A percentile compares a stretch with the other conserved stretches of the same genome.
These are phyloP conservation scores for Sclerotinia spermophila DNA, from an alignment of 2,329 filamentous ascomycete species.

Conservation along the genomic window DNA sequence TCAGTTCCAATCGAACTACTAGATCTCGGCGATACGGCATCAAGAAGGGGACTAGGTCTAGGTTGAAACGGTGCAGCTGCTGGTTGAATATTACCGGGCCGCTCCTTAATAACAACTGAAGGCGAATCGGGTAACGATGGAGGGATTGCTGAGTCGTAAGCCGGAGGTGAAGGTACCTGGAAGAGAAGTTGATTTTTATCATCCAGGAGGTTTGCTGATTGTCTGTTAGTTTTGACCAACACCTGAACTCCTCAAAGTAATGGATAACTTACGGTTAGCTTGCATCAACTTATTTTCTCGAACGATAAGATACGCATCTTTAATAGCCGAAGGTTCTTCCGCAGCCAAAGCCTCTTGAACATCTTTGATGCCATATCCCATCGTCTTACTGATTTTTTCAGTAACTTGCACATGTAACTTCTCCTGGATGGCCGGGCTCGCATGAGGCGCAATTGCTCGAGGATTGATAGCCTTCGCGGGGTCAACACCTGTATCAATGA, in stretches of 20 bases:
- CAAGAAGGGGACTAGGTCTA: slow-evolving; percentile 30
- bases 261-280: slow-evolving; percentile 69
- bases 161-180: slow-evolving; percentile 53
- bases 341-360: slow-evolving; percentile 91
- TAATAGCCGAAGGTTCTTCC: slow-evolving; percentile 94
- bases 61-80: slow-evolving; percentile 14
- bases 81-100: slow-evolving; percentile 11
- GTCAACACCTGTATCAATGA: slow-evolving; percentile 89
- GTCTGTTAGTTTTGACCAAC: slow-evolving; percentile 21
- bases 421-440: slow-evolving; percentile 75
- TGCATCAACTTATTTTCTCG: slow-evolving; percentile 98
- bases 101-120: slow-evolving; percentile 9
- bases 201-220: slow-evolving; percentile 35
- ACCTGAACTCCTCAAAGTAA: background rate
- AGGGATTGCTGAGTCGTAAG: slow-evolving; percentile 40
- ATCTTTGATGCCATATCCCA: slow-evolving; percentile 94
- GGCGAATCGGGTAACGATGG: slow-evolving; percentile 5
- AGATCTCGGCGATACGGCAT: slow-evolving; percentile 36
- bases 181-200: slow-evolving; percentile 43
- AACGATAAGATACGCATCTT: slow-evolving; percentile 97
- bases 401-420: slow-evolving; percentile 90
- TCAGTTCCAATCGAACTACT: slow-evolving; percentile 36
- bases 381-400: slow-evolving; percentile 92
- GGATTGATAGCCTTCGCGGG: slow-evolving; percentile 87
- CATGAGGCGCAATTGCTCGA: slow-evolving; percentile 74